Evolutionary conservation across 768 basidiomycete species (phyloP), one percentile per base, ranked within the genome.

Genomic region (Phylloporus sp.): DNA sequence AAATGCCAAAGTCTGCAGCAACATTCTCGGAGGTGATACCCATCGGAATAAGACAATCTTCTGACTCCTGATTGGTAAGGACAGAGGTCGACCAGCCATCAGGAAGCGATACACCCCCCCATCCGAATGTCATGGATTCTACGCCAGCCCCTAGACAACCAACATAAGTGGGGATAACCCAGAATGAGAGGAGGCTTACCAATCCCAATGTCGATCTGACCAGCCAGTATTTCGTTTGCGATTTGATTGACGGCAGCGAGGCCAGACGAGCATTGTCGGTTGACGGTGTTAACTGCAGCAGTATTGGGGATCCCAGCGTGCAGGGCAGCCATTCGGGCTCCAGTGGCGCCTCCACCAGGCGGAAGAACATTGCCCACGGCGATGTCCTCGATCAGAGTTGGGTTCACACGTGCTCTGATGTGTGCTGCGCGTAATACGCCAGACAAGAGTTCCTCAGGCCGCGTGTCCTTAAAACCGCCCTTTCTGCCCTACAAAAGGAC

Each of bases 21-120:
- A 93, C 90, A 63, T 92, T 92, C 72, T 94, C 91, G n/a, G 87
- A 90, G 17, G 93, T 93, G 71, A 93, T 83, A 28, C 92, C 93
- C 89, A 91, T 91, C 35, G 90, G 90, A 48, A 89, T 71, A 22
- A 86, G 73, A 62, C 90, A 92, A 69, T 93, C 90, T 48, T 78
- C 78, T 3, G 90, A 79, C 54, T 86, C 82, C 55, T 80, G 69
- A 67, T 76, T 81, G 27, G 72, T 56, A 50, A 87, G 74, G 37
- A 93, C 72, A 38, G 76, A 73, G 20, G 86, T 81, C 3, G 86
- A 83, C 66, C 74, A 82, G 41, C 67, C 71, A 42, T 79, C 72
- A 9, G 81, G 75, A 39, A 77, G 67, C 7, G 81, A 73, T 44
- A 71, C 67, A 23, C 78, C 65, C 23, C 86, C 86, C 66, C 73